phyloP scores from a whole-genome alignment of 768 basidiomycete genomes.

The Scleroderma bovista region DNA sequence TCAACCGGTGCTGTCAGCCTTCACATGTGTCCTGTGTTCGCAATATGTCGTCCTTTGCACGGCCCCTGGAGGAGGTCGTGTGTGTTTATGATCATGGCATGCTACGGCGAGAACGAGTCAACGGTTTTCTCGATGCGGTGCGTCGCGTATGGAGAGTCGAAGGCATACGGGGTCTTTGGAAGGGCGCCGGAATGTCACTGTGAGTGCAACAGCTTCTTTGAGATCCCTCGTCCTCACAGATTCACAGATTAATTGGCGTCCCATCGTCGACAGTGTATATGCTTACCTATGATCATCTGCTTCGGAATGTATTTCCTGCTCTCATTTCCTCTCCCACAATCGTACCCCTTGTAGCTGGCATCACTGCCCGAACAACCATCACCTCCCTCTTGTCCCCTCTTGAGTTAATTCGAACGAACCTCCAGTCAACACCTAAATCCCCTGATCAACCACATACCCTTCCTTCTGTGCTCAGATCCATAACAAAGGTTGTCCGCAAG shows the following conservation, averaged over 20 bases:
- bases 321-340: conserved; percentile 48
- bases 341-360: conserved; percentile 76
- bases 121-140: conserved; percentile 83
- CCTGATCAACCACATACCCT: conserved; percentile 71
- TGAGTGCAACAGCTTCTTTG: conserved; percentile 33
- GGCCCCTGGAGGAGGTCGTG: conserved; percentile 62
- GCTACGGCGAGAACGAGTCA: conserved; percentile 65
- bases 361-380: conserved; percentile 74
- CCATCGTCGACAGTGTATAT: conserved; percentile 93
- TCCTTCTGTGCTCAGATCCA: conserved; percentile 61
- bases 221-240: conserved; percentile 6
- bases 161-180: conserved; percentile 87
- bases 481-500: conserved; percentile 51
- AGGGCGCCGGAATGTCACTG: conserved; percentile 89
- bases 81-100: conserved; percentile 77
- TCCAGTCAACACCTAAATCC: conserved; percentile 80
- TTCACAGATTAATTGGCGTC: conserved; percentile 73
- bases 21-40: conserved; percentile 50
- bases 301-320: conserved; percentile 56
- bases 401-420: conserved; percentile 89
- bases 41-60: conserved; percentile 70
- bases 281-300: conserved; percentile 89
- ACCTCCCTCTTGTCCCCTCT: conserved; percentile 80
- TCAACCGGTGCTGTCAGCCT: conserved; percentile 68
- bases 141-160: conserved; percentile 75